These are phyloP conservation scores for Aspergillus tubingensis DNA, from an alignment of 2,329 filamentous ascomycete species.

Conservation along the genomic window DNA sequence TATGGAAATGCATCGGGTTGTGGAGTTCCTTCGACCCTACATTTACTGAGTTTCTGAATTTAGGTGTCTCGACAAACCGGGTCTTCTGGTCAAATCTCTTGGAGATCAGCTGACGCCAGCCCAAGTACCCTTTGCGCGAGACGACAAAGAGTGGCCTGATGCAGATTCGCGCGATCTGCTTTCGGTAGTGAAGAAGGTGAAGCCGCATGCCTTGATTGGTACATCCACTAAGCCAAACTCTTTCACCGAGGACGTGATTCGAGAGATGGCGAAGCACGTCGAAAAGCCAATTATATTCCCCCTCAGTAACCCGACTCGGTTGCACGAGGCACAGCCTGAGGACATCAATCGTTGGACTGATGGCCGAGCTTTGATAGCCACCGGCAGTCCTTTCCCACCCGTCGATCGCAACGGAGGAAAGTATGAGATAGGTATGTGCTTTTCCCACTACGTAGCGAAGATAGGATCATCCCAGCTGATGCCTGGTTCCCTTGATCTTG, in stretches of 20 bases:
- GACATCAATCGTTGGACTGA: slow-evolving; percentile 78
- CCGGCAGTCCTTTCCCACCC: slow-evolving; percentile 78
- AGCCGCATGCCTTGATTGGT: slow-evolving; percentile 79
- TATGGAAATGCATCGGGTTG: background rate
- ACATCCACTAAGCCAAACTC: slow-evolving; percentile 76
- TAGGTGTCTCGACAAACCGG: slow-evolving; percentile 80
- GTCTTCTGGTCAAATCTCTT: slow-evolving; percentile 67
- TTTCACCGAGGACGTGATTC: slow-evolving; percentile 73
- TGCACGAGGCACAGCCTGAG: slow-evolving; percentile 78
- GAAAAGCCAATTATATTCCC: slow-evolving; percentile 77
- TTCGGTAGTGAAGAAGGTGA: slow-evolving; percentile 67
- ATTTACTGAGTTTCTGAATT: background rate
- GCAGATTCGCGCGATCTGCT: slow-evolving; percentile 62
- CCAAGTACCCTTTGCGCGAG: slow-evolving; percentile 67
- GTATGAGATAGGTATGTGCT: slow-evolving; percentile 54
- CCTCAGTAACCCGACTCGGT: slow-evolving; percentile 78
- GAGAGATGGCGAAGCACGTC: slow-evolving; percentile 73
- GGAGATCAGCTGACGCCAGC: slow-evolving; percentile 64
- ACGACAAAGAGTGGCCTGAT: slow-evolving; percentile 63
- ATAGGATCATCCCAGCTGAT: background rate
- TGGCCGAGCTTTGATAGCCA: slow-evolving; percentile 76
- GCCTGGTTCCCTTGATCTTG: background rate
- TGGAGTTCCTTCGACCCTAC: background rate
- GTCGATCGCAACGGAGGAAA: slow-evolving; percentile 61
- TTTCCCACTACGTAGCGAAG: background rate